Percentiles rank a stretch among this genome's conserved stretches.
Evolutionary conservation across 805 yeast species (phyloP).

Genomic region (Candida alai): DNA sequence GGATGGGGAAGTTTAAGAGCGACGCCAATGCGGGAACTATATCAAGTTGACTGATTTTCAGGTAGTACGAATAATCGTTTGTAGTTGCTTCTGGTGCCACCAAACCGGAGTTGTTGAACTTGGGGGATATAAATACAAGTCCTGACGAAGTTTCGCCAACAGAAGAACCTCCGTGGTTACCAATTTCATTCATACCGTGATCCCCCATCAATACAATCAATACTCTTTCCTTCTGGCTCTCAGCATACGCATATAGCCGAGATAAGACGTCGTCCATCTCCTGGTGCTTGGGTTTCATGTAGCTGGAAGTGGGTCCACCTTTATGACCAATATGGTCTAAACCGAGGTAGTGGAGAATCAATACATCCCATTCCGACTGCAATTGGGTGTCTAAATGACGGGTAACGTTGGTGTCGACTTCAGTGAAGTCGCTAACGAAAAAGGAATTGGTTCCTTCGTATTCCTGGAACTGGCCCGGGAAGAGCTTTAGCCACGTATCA

Average conservation of each 20-base stretch:
- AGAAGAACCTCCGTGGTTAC: conserved; percentile 96
- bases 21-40: conserved; percentile 67
- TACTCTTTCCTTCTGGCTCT: conserved; percentile 35
- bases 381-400: conserved; percentile 72
- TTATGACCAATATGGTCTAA: conserved; percentile 97
- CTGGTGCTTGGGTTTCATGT: conserved; percentile 75
- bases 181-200: conserved; percentile 94
- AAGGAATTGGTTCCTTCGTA: conserved; percentile 90
- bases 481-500: conserved; percentile 94
- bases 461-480: conserved; percentile 59
- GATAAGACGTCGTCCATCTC: conserved; percentile 80
- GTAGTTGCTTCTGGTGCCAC: conserved; percentile 36
- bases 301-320: conserved; percentile 80
- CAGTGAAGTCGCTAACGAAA: conserved; percentile 91
- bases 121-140: conserved; percentile 62
- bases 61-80: conserved; percentile 50
- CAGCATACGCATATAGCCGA: conserved; percentile 39
- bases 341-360: conserved; percentile 88
- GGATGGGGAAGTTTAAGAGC: conserved; percentile 61
- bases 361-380: conserved; percentile 66
- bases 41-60: conserved; percentile 61
- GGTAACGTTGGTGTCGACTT: conserved; percentile 91
- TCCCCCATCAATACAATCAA: conserved; percentile 81
- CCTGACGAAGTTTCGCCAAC: conserved; percentile 90
- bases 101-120: conserved; percentile 23